A percentile compares a stretch with the other conserved stretches of the same genome.
Evolutionary conservation across 2,329 filamentous ascomycete genomes (phyloP).

Genomic region (Dissoconium aciculare): DNA sequence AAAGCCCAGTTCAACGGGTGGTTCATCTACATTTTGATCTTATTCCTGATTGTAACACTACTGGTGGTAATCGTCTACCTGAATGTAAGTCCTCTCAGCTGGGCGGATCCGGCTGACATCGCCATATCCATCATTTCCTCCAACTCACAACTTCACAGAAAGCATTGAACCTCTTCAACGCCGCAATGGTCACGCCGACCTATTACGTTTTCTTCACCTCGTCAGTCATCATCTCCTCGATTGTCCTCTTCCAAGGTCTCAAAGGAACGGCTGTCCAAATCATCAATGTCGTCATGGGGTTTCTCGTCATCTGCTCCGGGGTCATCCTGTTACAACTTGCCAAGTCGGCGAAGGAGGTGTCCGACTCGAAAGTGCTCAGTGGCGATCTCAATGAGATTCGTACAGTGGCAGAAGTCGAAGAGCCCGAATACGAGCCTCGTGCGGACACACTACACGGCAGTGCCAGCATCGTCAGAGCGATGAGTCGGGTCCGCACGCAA

Average conservation of each 20-base stretch:
- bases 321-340: slow-evolving; percentile 91
- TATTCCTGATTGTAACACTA: slow-evolving; percentile 79
- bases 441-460: slow-evolving; percentile 89
- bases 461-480: slow-evolving; percentile 69
- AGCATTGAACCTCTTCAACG: slow-evolving; percentile 95
- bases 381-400: slow-evolving; percentile 91
- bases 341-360: slow-evolving; percentile 94
- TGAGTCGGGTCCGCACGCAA: slow-evolving; percentile 61
- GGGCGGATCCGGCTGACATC: no score
- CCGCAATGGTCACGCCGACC: slow-evolving; percentile 88
- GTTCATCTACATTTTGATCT: slow-evolving; percentile 85
- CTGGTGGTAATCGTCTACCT: slow-evolving; percentile 89
- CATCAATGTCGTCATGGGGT: slow-evolving; percentile 79
- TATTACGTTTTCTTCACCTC: slow-evolving; percentile 99
- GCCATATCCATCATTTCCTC: background rate
- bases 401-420: slow-evolving; percentile 85
- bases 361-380: slow-evolving; percentile 78
- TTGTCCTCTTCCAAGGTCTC: slow-evolving; percentile 85
- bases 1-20: slow-evolving; percentile 87
- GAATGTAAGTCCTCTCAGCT: slow-evolving; percentile 68
- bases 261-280: slow-evolving; percentile 72
- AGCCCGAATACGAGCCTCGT: slow-evolving; percentile 91
- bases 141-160: slow-evolving; percentile 47
- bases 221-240: slow-evolving; percentile 84
- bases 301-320: slow-evolving; percentile 82